phyloP scores from a whole-genome alignment of 129 eudicot species.

The Scalesia atractyloides region DNA sequence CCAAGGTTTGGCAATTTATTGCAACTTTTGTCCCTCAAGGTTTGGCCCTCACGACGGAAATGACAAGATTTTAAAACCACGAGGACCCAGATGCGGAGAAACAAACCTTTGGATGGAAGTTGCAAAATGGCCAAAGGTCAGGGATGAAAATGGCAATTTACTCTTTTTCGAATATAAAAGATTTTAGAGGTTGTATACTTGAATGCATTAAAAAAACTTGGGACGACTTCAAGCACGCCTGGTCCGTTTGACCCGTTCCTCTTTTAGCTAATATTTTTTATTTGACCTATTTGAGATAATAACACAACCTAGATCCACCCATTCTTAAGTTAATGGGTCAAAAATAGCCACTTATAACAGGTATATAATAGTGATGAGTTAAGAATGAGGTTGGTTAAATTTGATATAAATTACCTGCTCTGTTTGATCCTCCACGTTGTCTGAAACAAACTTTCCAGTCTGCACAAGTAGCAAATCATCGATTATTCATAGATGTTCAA shows the following conservation, averaged over 20 bases:
- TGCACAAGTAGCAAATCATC: conserved; percentile 40
- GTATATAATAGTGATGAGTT: not conserved
- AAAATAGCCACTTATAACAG: not conserved
- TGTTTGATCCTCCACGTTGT: conserved; percentile 85
- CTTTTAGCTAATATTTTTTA: not conserved
- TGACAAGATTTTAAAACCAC: no score
- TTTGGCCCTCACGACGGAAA: no score
- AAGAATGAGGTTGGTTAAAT: not conserved
- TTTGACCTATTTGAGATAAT: not conserved
- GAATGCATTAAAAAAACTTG: not conserved
- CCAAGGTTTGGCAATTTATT: no score
- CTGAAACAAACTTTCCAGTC: conserved; percentile 89
- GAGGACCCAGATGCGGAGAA: no score
- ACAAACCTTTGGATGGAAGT: no score
- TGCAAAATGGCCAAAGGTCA: no score
- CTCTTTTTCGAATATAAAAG: not conserved
- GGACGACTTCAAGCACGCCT: not conserved
- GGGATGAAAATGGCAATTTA: no score
- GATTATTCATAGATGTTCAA: not conserved
- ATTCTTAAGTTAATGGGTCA: not conserved
- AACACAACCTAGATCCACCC: not conserved
- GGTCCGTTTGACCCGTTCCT: not conserved
- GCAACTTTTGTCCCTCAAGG: no score
- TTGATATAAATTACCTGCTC: conserved; percentile 74
- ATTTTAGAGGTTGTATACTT: not conserved